Evolutionary conservation across 2,329 filamentous ascomycete genomes (phyloP).

Genomic region (Colletotrichum karsti): DNA sequence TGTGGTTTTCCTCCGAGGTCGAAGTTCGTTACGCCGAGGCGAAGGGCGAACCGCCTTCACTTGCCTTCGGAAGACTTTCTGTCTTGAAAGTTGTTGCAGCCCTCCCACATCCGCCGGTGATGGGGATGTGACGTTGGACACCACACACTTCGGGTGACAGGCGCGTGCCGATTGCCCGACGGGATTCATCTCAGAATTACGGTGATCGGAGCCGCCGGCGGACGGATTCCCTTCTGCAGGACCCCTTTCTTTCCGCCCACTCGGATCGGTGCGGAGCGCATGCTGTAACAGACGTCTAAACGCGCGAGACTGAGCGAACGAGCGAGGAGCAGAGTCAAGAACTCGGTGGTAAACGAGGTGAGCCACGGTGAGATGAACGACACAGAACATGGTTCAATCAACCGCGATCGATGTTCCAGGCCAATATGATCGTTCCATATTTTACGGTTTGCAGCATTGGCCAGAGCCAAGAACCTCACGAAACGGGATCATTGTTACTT

Average conservation of each 20-base stretch:
- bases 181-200: neutral
- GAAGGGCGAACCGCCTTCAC: neutral
- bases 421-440: neutral
- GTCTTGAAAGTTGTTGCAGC: conserved; percentile 2
- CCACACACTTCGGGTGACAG: neutral
- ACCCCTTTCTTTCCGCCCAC: neutral
- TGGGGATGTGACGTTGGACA: neutral
- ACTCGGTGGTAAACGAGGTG: neutral
- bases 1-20: neutral
- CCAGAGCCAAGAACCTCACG: neutral
- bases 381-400: neutral
- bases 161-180: neutral
- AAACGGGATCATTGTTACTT: neutral
- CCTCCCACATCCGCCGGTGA: neutral
- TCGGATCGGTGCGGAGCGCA: conserved; percentile 4
- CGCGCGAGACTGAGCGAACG: neutral
- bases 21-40: no score
- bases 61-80: neutral
- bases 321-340: neutral
- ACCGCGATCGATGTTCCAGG: neutral
- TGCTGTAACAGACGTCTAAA: neutral
- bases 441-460: neutral
- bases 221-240: neutral
- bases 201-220: neutral
- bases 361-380: conserved; percentile 4